phyloP scores from a whole-genome alignment of 2,329 filamentous ascomycete genomes.

The Aspergillus pseudotamarii region DNA sequence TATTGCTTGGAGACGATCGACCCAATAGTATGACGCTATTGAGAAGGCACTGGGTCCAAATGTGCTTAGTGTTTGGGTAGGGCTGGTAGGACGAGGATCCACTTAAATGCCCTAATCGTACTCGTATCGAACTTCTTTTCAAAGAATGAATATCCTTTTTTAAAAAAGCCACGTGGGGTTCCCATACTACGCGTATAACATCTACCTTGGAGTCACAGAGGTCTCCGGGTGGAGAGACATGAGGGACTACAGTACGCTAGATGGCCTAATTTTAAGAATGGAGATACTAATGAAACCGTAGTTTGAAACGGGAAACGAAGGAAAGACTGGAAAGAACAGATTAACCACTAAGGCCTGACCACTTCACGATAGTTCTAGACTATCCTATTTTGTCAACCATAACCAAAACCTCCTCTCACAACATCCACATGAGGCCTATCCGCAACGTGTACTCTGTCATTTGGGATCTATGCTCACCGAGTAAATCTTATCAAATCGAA shows the following conservation, averaged over 20 bases:
- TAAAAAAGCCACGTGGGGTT: no score
- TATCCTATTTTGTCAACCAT: background rate
- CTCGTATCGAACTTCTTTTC: background rate
- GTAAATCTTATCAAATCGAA: background rate
- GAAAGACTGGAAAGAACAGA: background rate
- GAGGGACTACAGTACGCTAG: background rate
- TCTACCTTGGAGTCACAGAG: no score
- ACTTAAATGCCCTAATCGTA: background rate
- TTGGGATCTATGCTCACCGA: background rate
- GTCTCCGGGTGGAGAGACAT: no score
- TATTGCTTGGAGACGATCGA: background rate
- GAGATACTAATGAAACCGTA: background rate
- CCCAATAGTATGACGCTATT: background rate
- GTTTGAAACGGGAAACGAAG: background rate
- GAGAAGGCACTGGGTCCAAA: background rate
- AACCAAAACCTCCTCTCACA: background rate
- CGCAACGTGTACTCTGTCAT: background rate
- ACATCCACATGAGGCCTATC: background rate
- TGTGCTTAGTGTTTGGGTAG: background rate
- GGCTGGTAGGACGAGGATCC: background rate
- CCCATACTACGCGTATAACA: no score
- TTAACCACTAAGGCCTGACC: background rate
- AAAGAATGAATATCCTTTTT: no score
- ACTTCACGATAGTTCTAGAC: background rate
- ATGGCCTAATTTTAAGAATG: background rate